phyloP scores from a whole-genome alignment of 495 filamentous ascomycete species.

The Neohortaea acidophila region DNA sequence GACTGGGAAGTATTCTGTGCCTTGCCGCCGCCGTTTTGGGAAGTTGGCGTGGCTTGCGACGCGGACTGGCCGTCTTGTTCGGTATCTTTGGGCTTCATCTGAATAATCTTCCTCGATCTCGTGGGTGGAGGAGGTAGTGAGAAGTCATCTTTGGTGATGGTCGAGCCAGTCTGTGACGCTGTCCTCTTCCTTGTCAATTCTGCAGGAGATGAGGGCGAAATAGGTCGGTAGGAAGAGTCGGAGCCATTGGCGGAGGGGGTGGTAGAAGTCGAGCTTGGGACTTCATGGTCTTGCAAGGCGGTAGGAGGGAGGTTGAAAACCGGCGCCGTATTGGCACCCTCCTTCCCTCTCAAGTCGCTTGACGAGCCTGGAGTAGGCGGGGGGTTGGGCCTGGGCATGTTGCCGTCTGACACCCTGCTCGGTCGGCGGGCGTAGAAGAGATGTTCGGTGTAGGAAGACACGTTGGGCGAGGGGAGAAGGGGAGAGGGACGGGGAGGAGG shows the following conservation, averaged over 20 bases:
- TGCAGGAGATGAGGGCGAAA: slow-evolving; percentile 43
- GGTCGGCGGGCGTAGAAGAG: slow-evolving; percentile 6
- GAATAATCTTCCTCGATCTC: slow-evolving; percentile 86
- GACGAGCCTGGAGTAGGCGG: slow-evolving; percentile 79
- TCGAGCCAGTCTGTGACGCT: slow-evolving; percentile 25
- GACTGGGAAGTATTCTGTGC: slow-evolving; percentile 23
- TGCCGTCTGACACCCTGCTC: not conserved
- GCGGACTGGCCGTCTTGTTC: slow-evolving; percentile 17
- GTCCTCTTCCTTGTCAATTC: slow-evolving; percentile 45
- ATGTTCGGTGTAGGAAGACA: slow-evolving; percentile 6
- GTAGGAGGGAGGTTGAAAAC: slow-evolving; percentile 75
- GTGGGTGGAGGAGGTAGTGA: slow-evolving; percentile 84
- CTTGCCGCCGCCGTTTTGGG: slow-evolving; percentile 15
- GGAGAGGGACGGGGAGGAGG: too few species aligned
- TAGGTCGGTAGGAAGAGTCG: slow-evolving; percentile 35
- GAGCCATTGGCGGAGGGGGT: slow-evolving; percentile 30
- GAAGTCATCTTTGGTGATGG: slow-evolving; percentile 40
- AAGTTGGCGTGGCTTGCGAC: slow-evolving; percentile 4
- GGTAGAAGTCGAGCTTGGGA: slow-evolving; percentile 28
- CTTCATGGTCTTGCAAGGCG: slow-evolving; percentile 35
- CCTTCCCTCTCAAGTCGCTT: slow-evolving; percentile 64
- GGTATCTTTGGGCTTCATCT: slow-evolving; percentile 65
- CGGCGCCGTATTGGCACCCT: slow-evolving; percentile 43
- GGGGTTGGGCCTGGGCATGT: slow-evolving; percentile 16
- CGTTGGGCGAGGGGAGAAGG: not conserved